Evolutionary conservation across 2,329 filamentous ascomycete species (phyloP).

Genomic region (Venturia nashicola): DNA sequence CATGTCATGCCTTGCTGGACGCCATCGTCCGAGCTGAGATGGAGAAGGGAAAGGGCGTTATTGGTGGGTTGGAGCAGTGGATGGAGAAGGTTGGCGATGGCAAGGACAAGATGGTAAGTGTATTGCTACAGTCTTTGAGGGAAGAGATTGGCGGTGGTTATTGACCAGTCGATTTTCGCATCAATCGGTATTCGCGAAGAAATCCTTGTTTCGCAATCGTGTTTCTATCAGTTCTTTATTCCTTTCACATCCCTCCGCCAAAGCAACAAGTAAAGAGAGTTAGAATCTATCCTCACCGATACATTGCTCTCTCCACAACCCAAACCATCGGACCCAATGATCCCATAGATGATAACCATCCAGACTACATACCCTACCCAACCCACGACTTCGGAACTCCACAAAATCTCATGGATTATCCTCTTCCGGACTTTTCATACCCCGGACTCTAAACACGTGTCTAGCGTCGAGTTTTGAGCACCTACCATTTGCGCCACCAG

Average conservation of each 20-base stretch:
- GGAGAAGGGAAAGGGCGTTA: conserved; percentile 9
- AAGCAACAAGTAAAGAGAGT: no score
- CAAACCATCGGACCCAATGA: no score
- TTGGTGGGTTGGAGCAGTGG: conserved; percentile 8
- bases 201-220: neutral
- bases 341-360: no score
- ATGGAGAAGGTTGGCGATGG: conserved; percentile 5
- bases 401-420: neutral
- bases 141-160: conserved; percentile 6
- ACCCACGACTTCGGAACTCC: no score
- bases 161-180: neutral
- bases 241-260: no score
- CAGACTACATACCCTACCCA: no score
- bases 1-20: conserved; percentile 7
- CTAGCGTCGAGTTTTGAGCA: neutral
- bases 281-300: neutral
- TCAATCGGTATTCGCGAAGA: neutral
- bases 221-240: neutral
- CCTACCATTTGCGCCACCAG: no score
- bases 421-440: neutral
- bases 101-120: conserved; percentile 5
- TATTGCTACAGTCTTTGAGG: conserved; percentile 6
- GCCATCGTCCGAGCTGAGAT: conserved; percentile 9
- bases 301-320: no score
- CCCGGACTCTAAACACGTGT: neutral